Percentiles rank a stretch among this genome's conserved stretches.
Conservation (phyloP, 2,329 filamentous ascomycete species). For the Arthroderma sp. region DNA sequence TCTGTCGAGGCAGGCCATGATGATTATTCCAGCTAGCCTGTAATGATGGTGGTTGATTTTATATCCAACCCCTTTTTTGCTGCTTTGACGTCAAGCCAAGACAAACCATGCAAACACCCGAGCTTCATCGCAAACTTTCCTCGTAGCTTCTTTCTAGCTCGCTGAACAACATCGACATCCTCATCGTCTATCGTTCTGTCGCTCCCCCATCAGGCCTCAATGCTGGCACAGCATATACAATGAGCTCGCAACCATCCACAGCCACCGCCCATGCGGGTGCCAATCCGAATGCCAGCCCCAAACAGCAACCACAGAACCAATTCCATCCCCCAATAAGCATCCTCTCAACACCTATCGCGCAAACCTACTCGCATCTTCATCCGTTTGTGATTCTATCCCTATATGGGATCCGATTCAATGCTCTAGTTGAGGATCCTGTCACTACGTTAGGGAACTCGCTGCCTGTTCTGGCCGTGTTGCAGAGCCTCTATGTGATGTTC, state of each 20-base stretch:
- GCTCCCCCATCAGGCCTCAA: no score
- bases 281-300: constrained; percentile 2
- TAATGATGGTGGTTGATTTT: no score
- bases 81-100: no score
- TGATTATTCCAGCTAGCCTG: no score
- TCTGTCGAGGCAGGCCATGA: no score
- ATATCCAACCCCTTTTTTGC: no score
- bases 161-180: no score
- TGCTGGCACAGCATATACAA: not conserved
- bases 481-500: constrained; percentile 45
- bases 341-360: constrained; percentile 36
- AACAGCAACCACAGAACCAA: constrained; percentile 1
- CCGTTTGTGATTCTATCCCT: constrained; percentile 53
- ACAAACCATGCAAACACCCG: no score
- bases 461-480: constrained; percentile 49
- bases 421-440: constrained; percentile 58
- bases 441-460: constrained; percentile 48
- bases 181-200: no score
- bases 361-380: constrained; percentile 51
- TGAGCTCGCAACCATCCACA: constrained; percentile 1
- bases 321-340: constrained; percentile 32
- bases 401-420: constrained; percentile 49
- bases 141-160: no score
- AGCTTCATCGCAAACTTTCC: no score
- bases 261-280: not conserved